Evolutionary conservation across 2,329 filamentous ascomycete genomes (phyloP), one percentile per base, ranked within the genome.

Genomic region (Aspergillus sp.): DNA sequence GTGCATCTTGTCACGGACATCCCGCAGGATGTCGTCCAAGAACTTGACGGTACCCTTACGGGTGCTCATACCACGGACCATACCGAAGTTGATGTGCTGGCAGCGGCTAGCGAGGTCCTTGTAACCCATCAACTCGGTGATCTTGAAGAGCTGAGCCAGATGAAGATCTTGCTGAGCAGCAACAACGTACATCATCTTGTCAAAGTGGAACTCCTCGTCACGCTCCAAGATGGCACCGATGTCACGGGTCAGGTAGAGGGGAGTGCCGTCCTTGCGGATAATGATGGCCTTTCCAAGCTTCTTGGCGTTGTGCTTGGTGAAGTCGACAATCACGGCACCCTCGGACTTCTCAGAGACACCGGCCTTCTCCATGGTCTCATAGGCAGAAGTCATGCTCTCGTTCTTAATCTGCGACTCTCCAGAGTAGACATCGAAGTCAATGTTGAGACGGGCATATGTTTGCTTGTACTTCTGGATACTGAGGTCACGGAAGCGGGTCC

Each of bases 1-100:
- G 75, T 97, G 91, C 93, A 98, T 98, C 70, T 90, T 88, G 43
- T 96, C 91, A 58, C 82, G 84, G 6, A 94, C 89, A 56, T 90
- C 86, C 33, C 79, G 76, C 45, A 90, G 74, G 55, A 90, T 88
- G 54, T 87, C 83, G 57, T 84, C 75, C 50, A 82, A 64, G 71
- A 88, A 88, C 67, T 86, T 86, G 56, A 89, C 86, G 0, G 84
- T 89, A 48, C 80, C 80, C 63, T 81, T 82, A 51, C 80, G 73
- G 7, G 80, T 82, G 52, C 73, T 77, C 78, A 85, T 83, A 33
- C 79, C 81, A 44, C 79, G 72, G 45, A 83, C 79, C 77, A 83
- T 81, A 56, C 81, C 81, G 50, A 84, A 84, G 64, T 80, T 82
- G 64, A 83, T 74, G 64, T 83, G 78, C 58, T 81, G 72, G 65